A percentile compares a stretch with the other conserved stretches of the same genome.
phyloP scores from a whole-genome alignment of 1,284 basidiomycete genomes.

The Ganoderma resinaceum region DNA sequence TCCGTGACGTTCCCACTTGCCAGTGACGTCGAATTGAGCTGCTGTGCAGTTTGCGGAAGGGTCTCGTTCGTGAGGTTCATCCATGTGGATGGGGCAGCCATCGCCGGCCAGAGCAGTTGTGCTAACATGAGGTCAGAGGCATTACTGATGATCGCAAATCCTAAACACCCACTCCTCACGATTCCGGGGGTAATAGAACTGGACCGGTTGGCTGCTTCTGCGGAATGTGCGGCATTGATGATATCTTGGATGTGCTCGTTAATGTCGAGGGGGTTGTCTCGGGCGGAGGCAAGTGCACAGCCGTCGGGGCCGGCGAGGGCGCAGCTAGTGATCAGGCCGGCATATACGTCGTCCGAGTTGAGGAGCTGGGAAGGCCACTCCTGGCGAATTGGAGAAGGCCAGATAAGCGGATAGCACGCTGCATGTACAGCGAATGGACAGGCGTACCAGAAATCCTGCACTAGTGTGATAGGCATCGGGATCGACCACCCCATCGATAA shows the following conservation, averaged over 20 bases:
- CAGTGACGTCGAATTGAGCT: neutral
- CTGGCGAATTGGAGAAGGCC: neutral
- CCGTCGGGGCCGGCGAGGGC: conserved; percentile 22
- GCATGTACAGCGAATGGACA: no score
- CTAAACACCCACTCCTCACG: neutral
- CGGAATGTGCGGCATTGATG: conserved; percentile 14
- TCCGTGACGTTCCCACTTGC: neutral
- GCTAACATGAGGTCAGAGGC: neutral
- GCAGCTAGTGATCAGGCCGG: conserved; percentile 22
- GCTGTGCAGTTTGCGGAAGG: neutral
- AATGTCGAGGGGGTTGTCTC: conserved; percentile 16
- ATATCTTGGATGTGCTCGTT: conserved; percentile 16
- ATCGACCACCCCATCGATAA: conserved; percentile 27
- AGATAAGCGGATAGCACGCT: neutral
- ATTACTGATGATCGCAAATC: no score
- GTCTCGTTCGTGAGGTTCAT: neutral
- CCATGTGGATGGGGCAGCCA: neutral
- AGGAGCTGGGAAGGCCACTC: conserved; percentile 8
- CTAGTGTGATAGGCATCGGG: neutral
- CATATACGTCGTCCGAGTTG: conserved; percentile 20
- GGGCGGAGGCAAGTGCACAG: conserved; percentile 15
- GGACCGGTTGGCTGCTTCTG: conserved; percentile 7
- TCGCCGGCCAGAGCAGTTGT: neutral
- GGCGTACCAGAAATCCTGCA: neutral
- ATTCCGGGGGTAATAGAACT: conserved; percentile 17